Evolutionary conservation across 75 land plant genomes (phyloP).

Genomic region (Pinus albicaulis): DNA sequence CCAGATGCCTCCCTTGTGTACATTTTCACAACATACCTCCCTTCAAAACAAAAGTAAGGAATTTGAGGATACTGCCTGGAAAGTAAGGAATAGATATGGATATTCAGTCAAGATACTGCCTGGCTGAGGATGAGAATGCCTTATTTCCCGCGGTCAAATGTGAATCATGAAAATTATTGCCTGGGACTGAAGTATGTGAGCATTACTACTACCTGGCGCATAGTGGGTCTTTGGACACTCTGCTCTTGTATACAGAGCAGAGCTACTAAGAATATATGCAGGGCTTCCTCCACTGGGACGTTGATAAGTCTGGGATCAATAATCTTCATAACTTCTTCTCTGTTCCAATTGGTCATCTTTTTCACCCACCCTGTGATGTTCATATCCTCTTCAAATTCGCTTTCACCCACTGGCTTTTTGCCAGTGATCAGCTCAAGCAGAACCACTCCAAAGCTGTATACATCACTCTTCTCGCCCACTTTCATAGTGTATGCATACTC

Average conservation of each 20-base stretch:
- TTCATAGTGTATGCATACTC: slow-evolving; percentile 58
- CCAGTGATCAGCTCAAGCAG: slow-evolving; percentile 60
- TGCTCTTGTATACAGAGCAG: slow-evolving; percentile 30
- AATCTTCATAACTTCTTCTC: slow-evolving; percentile 11
- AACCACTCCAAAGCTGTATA: slow-evolving; percentile 66
- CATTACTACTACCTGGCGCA: slow-evolving; percentile 49
- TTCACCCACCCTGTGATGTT: slow-evolving; percentile 51
- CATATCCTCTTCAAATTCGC: slow-evolving; percentile 40
- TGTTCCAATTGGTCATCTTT: slow-evolving; percentile 5
- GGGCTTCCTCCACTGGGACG: slow-evolving; percentile 23
- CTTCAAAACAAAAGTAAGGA: too few species aligned
- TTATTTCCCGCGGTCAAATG: too few species aligned
- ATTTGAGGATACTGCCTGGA: too few species aligned
- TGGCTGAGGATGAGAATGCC: too few species aligned
- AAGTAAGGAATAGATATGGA: too few species aligned
- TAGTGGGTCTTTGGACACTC: slow-evolving; percentile 46
- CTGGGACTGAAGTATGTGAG: slow-evolving; percentile 27
- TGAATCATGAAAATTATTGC: background rate
- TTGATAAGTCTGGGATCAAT: background rate
- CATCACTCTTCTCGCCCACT: slow-evolving; percentile 62
- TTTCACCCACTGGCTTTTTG: slow-evolving; percentile 33
- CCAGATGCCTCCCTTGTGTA: too few species aligned
- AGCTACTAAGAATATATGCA: slow-evolving; percentile 45
- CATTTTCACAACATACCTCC: too few species aligned
- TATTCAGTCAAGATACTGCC: too few species aligned